These are phyloP conservation scores for Apiospora saccharicola DNA, from an alignment of 2,329 filamentous ascomycete genomes.

Conservation along the genomic window DNA sequence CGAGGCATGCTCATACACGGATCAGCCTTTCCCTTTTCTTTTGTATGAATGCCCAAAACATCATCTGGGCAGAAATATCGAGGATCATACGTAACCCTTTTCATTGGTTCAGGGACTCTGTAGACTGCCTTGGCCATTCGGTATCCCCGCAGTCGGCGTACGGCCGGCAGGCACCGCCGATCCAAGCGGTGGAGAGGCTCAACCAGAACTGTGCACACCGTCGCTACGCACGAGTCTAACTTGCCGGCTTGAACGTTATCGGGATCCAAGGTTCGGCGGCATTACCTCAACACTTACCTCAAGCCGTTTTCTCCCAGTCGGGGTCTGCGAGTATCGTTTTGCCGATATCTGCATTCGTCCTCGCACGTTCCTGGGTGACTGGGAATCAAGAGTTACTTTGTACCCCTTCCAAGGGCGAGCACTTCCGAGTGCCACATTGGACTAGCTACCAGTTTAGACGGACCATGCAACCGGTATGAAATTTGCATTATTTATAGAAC, in stretches of 20 bases:
- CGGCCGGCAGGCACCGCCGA: background rate
- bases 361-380: background rate
- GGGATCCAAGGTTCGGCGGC: background rate
- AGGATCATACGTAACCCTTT: too few species aligned
- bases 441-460: background rate
- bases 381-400: background rate
- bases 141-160: background rate
- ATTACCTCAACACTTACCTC: background rate
- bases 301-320: background rate
- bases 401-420: background rate
- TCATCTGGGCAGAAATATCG: background rate
- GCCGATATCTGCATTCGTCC: background rate
- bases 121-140: background rate
- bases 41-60: background rate
- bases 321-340: background rate
- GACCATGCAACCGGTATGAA: background rate
- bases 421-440: background rate
- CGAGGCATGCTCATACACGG: background rate
- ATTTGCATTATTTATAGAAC: constrained; percentile 6
- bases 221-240: background rate
- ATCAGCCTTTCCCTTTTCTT: background rate
- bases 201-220: background rate
- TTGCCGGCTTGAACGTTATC: background rate
- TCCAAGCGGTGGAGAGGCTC: background rate
- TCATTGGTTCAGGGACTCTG: background rate